Conservation (phyloP, 2,329 filamentous ascomycete species). For the Ilyonectria robusta region DNA sequence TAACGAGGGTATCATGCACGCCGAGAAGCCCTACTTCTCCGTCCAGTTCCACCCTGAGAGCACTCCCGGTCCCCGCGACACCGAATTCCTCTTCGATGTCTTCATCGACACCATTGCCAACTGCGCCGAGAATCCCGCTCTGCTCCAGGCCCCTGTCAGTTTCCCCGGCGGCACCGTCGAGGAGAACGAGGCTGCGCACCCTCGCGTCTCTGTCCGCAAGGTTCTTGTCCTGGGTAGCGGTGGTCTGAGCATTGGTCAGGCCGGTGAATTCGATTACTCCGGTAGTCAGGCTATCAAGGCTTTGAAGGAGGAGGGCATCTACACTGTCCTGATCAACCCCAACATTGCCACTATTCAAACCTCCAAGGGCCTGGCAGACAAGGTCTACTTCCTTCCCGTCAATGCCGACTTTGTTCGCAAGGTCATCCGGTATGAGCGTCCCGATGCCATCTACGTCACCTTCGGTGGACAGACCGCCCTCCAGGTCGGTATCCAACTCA, state of each 20-base stretch:
- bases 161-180: constrained; percentile 89
- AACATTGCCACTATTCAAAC: constrained; percentile 99
- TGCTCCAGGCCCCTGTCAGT: constrained; percentile 80
- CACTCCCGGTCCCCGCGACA: constrained; percentile 94
- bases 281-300: constrained; percentile 99
- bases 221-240: constrained; percentile 94
- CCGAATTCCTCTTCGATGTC: constrained; percentile 96
- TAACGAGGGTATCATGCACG: constrained; percentile 97
- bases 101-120: constrained; percentile 89
- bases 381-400: constrained; percentile 98
- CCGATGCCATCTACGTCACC: constrained; percentile 97
- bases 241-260: constrained; percentile 96
- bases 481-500: constrained; percentile 96
- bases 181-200: constrained; percentile 83
- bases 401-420: constrained; percentile 98
- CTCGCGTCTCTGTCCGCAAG: constrained; percentile 90
- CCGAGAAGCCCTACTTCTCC: constrained; percentile 91
- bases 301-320: constrained; percentile 96
- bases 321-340: constrained; percentile 98
- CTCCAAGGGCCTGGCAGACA: constrained; percentile 96
- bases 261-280: constrained; percentile 98
- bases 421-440: constrained; percentile 94
- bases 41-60: constrained; percentile 99
- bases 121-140: constrained; percentile 75
- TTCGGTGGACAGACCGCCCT: constrained; percentile 98